Evolutionary conservation across 345 rosid genomes (phyloP), one percentile per base, ranked within the genome.

Genomic region (Microthlaspi erraticum): DNA sequence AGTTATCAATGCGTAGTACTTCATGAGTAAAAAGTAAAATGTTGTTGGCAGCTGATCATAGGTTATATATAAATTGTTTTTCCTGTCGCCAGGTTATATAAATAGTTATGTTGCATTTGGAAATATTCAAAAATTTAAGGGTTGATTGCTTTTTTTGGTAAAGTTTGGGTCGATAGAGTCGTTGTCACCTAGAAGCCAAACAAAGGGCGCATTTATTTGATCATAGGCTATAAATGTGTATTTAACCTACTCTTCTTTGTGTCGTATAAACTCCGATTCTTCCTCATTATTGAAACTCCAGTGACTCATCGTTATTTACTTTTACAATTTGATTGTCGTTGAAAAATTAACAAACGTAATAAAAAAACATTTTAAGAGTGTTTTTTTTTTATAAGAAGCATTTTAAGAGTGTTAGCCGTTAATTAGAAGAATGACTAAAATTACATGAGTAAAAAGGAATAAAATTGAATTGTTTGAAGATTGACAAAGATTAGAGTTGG

Each of bases 101-200:
- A 54, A 52, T 51, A 52, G 43, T 32, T 50, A 52, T 51, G 5
- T 53, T 9, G 65, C 66, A 42, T 42, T 52, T 52, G 18, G 10
- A 53, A 34, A 36, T 34, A 66, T 39, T 14, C 3, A 34, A 56
- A 17, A 16, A 3, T 29, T 18, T 2, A 62, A 52, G 41, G 8
- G 52, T n/a, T 18, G 20, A 41, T 0, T 59, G 29, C 29, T 17
- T 56, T 16, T 19, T 53, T 18, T 17, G 12, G 0, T 34, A 56
- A 37, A 20, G 38, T 14, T 48, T 37, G 42, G 34, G 67, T 60
- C 42, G 41, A 26, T 29, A 70, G 60, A 50, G 52, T 60, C 75
- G 20, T 31, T 60, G 74, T 38, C 31, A 70, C 66, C 59, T 70
- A 60, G 60, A 60, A 60, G 67, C 12, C 51, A 70, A 61, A 71